Conservation (phyloP, 2,329 filamentous ascomycete species). For the Cercospora sojina region DNA sequence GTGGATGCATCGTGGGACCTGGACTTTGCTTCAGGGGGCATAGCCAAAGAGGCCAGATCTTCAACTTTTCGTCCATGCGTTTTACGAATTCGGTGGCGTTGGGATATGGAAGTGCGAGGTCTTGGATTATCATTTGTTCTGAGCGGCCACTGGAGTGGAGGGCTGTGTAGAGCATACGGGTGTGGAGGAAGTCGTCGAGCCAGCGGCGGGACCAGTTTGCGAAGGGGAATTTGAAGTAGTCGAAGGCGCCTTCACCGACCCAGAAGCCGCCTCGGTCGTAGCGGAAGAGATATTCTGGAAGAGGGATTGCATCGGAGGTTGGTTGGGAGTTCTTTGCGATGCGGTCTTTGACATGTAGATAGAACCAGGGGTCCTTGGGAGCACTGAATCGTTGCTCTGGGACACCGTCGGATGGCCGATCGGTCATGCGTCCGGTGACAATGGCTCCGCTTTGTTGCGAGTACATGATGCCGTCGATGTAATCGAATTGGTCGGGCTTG, state of each 20-base stretch:
- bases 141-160: constrained; percentile 61
- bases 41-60: constrained; percentile 51
- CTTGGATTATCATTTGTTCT: constrained; percentile 64
- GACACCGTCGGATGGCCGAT: constrained; percentile 24
- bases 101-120: constrained; percentile 53
- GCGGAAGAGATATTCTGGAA: constrained; percentile 68
- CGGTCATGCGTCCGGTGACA: constrained; percentile 47
- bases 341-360: constrained; percentile 45
- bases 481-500: constrained; percentile 46
- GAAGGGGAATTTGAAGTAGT: constrained; percentile 65
- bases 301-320: constrained; percentile 56
- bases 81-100: constrained; percentile 47
- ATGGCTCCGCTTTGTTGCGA: constrained; percentile 45
- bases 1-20: constrained; percentile 36
- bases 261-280: constrained; percentile 71
- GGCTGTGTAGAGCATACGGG: constrained; percentile 64
- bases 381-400: constrained; percentile 41
- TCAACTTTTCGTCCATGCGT: constrained; percentile 42
- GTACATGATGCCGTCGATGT: constrained; percentile 54
- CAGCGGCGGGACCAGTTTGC: constrained; percentile 61
- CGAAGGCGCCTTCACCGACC: constrained; percentile 62
- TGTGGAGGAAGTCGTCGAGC: constrained; percentile 63
- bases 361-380: constrained; percentile 53
- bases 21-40: constrained; percentile 45
- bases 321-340: constrained; percentile 43